phyloP scores from a whole-genome alignment of 176 grass and related monocot genomes.

The maize (Zea mays) region Zm-B73-REFERENCE-NAM-5.0 NC_050098.1:207381501-207382000 shows the following conservation, averaged over 20 bases:
- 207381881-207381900: too few species aligned
- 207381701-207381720: constrained; percentile 29
- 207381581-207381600: neutral
- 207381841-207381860: too few species aligned
- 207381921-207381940: too few species aligned
- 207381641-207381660: neutral
- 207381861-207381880: too few species aligned
- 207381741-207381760: neutral
- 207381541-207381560: neutral
- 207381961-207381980: too few species aligned
- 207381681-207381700: neutral
- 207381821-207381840: too few species aligned
- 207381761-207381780: too few species aligned
- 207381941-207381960: too few species aligned
- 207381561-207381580: constrained; percentile 19
- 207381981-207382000: too few species aligned
- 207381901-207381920: too few species aligned
- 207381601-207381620: constrained; percentile 39
- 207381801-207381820: too few species aligned
- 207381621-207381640: neutral
- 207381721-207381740: constrained; percentile 14
- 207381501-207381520: constrained; percentile 58
- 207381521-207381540: constrained; percentile 41
- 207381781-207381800: too few species aligned
- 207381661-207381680: constrained; percentile 4